phyloP scores from a whole-genome alignment of 768 basidiomycete genomes.

The Mrakia gelida region DNA sequence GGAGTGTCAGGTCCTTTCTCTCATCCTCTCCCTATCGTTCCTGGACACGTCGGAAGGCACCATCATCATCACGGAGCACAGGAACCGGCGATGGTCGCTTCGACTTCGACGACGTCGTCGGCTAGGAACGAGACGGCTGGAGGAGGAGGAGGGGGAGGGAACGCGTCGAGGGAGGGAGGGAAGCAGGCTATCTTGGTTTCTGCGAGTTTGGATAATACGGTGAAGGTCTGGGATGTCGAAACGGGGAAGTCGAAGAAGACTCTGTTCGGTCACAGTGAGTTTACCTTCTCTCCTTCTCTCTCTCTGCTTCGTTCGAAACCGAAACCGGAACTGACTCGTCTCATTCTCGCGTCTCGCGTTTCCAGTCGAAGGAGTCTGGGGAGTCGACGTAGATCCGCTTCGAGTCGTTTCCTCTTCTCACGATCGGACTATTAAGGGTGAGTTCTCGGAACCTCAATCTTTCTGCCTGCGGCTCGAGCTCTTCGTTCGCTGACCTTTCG shows the following conservation, averaged over 20 bases:
- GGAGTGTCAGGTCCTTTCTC: constrained; percentile 34
- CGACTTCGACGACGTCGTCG: no score
- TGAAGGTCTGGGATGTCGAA: constrained; percentile 94
- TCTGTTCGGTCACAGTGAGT: constrained; percentile 62
- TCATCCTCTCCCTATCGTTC: constrained; percentile 18
- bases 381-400: constrained; percentile 78
- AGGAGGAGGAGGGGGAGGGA: background rate
- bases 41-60: constrained; percentile 22
- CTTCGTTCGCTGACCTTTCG: constrained; percentile 17
- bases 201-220: constrained; percentile 88
- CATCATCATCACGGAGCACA: background rate
- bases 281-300: background rate
- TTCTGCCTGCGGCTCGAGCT: constrained; percentile 13
- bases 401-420: constrained; percentile 89
- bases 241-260: constrained; percentile 71
- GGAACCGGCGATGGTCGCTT: no score
- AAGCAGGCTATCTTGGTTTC: constrained; percentile 64
- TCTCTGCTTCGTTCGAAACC: background rate
- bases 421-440: constrained; percentile 92
- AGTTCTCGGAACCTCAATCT: constrained; percentile 39
- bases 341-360: background rate
- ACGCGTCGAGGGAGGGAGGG: constrained; percentile 33
- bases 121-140: no score
- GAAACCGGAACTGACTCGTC: background rate
- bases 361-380: constrained; percentile 90